These are phyloP conservation scores for Metschnikowia shivogae DNA, from an alignment of 805 yeast species.

Conservation along the genomic window DNA sequence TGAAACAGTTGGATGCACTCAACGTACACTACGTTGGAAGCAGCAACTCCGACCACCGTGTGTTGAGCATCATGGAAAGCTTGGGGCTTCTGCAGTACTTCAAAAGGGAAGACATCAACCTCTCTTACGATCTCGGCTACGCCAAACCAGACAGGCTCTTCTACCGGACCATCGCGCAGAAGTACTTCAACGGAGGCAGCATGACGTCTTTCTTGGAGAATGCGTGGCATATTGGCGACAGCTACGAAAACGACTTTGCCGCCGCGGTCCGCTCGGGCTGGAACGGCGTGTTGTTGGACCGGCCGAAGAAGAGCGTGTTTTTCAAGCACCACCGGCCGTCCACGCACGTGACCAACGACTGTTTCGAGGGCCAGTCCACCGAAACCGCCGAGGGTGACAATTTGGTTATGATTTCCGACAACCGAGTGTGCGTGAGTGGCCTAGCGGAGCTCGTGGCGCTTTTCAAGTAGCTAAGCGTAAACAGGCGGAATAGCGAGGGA, in stretches of 20 bases:
- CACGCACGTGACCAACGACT: conserved; percentile 11
- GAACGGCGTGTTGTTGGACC: conserved; percentile 55
- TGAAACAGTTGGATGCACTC: conserved; percentile 27
- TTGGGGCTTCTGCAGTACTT: conserved; percentile 44
- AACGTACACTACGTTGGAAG: conserved; percentile 42
- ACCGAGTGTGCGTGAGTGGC: conserved; percentile 23
- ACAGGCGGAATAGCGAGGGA: too few species aligned
- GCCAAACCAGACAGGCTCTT: conserved; percentile 51
- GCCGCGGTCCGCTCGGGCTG: conserved; percentile 57
- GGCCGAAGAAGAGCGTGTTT: conserved; percentile 25
- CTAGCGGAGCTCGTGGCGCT: conserved; percentile 10
- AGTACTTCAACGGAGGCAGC: conserved; percentile 1
- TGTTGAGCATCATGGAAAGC: conserved; percentile 41
- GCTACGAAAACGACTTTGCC: conserved; percentile 47
- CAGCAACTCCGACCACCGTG: conserved; percentile 61
- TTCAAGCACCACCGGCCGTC: conserved; percentile 8
- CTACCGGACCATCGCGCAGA: conserved; percentile 22
- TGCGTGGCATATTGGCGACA: conserved; percentile 70
- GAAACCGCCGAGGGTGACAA: conserved; percentile 15
- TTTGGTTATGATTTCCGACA: conserved; percentile 30
- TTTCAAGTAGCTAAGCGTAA: conserved; percentile 2
- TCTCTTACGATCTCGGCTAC: conserved; percentile 55
- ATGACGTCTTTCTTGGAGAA: conserved; percentile 13
- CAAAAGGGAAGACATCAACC: conserved; percentile 33
- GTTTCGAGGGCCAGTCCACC: conserved; percentile 12